Evolutionary conservation across 2,329 filamentous ascomycete species (phyloP), one percentile per base, ranked within the genome.

Genomic region (Beauveria rudraprayagi): DNA sequence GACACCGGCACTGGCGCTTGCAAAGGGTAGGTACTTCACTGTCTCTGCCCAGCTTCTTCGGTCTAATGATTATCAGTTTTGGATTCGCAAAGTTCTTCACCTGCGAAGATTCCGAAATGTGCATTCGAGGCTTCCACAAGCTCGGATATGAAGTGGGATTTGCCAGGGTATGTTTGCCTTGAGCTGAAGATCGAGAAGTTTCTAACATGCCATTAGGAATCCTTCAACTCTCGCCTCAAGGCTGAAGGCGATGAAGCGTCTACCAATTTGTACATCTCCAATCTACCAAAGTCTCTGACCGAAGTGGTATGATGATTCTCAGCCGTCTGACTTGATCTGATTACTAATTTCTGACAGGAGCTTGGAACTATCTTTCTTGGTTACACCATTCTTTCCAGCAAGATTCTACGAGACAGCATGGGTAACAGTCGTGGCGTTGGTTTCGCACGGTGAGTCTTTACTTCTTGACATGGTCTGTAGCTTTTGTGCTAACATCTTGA

Each of bases 91-190:
- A 97, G 75, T 99, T 96, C 73, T 89, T 84, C 73, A 89, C 90
- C 67, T 89, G 90, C 65, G 86, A 88, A 60, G 88, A 97, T 66
- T 96, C 94, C 14, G 92, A 97, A 77, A 89, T 92, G 70, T 97
- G 94, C 73, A 99, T 99, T 70, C 90, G 92, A 58, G 94, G 91
- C 50, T 97, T 99, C 73, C 93, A 94, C 72, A 89, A 90, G 70
- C 85, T 96, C 66, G 93, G 93, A 59, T 99, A 97, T 71, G 94
- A 99, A 79, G 93, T 96, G 68, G 96, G 93, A 71, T 97, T 97
- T 77, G 94, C 95, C 67, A 85, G 92, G 70, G 92, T 95, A 77
- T 71, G 83, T 76, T 30, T 44, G 3, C 37, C 17, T 58, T 44
- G 34, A 57, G 46, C 53, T 59, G 26, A 60, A n/a, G 50, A n/a